phyloP scores from a whole-genome alignment of 169 alveolate species.

The Plasmodium cynomolgi region DNA sequence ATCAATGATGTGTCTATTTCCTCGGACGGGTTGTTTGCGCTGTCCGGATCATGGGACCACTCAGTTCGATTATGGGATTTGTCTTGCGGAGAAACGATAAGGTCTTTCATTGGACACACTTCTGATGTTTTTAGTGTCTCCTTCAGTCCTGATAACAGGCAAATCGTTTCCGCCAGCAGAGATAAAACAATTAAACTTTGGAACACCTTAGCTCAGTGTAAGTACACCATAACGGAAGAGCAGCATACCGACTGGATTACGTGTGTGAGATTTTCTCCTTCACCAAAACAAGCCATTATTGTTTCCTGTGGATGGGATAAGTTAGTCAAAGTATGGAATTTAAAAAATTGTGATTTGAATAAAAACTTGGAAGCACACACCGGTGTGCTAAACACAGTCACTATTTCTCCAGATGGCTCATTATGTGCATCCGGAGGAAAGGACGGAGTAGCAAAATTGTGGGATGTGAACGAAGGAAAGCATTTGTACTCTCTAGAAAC shows the following conservation, averaged over 20 bases:
- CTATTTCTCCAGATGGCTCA: slow-evolving; percentile 97
- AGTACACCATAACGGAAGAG: slow-evolving; percentile 94
- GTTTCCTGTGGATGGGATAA: slow-evolving; percentile 99
- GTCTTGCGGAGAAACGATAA: slow-evolving; percentile 91
- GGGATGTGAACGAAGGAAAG: slow-evolving; percentile 97
- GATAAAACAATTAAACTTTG: slow-evolving; percentile 97
- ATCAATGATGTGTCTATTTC: slow-evolving; percentile 94
- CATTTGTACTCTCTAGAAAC: slow-evolving; percentile 94
- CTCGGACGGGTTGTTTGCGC: slow-evolving; percentile 94
- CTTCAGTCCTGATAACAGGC: slow-evolving; percentile 98
- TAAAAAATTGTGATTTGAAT: slow-evolving; percentile 93
- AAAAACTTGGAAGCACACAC: slow-evolving; percentile 96
- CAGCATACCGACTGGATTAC: slow-evolving; percentile 98
- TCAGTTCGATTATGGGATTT: slow-evolving; percentile 95
- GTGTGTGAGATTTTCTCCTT: slow-evolving; percentile 97
- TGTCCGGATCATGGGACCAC: slow-evolving; percentile 95
- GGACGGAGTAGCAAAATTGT: slow-evolving; percentile 95
- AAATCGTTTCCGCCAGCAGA: slow-evolving; percentile 98
- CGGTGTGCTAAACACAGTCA: slow-evolving; percentile 94
- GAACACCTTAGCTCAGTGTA: slow-evolving; percentile 99
- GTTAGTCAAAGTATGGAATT: slow-evolving; percentile 96
- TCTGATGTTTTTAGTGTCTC: slow-evolving; percentile 96
- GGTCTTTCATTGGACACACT: slow-evolving; percentile 94
- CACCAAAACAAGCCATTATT: slow-evolving; percentile 94
- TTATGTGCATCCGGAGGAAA: slow-evolving; percentile 99